Conservation (phyloP, 2,329 filamentous ascomycete genomes). For the Diaporthe caulivora region DNA sequence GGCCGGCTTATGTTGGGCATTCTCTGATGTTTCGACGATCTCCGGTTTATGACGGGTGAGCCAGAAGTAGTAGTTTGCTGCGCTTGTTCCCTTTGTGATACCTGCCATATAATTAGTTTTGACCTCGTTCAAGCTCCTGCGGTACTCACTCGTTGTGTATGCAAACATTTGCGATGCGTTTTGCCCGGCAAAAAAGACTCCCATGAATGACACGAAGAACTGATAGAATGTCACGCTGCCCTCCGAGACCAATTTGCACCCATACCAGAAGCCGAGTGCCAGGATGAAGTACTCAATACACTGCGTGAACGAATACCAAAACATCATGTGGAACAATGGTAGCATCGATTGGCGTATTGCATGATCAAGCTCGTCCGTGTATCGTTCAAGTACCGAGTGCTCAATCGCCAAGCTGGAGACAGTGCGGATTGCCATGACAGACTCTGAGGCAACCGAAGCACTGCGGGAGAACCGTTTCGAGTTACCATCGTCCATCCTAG, state of each 20-base stretch:
- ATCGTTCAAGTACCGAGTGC: neutral
- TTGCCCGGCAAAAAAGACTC: neutral
- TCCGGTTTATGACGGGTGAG: neutral
- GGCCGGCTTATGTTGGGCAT: neutral
- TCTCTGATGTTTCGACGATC: conserved; percentile 10
- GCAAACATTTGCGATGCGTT: neutral
- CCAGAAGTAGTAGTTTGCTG: conserved; percentile 7
- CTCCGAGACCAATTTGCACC: neutral
- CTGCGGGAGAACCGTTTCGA: neutral
- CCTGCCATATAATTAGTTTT: neutral
- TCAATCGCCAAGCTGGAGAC: neutral
- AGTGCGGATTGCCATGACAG: neutral
- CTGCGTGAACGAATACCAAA: conserved; percentile 52
- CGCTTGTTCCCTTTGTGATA: conserved; percentile 4
- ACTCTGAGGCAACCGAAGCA: neutral
- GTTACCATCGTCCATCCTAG: conserved; percentile 6
- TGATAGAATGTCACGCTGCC: neutral
- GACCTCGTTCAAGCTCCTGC: too few species aligned
- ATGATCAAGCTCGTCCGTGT: neutral
- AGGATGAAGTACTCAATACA: conserved; percentile 56
- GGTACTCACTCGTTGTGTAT: neutral
- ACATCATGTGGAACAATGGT: conserved; percentile 52
- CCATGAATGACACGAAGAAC: conserved; percentile 14
- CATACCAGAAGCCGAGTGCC: conserved; percentile 56
- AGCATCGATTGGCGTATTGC: conserved; percentile 44